phyloP scores from a whole-genome alignment of 106 monocot species.

The Posidonia australis region DNA sequence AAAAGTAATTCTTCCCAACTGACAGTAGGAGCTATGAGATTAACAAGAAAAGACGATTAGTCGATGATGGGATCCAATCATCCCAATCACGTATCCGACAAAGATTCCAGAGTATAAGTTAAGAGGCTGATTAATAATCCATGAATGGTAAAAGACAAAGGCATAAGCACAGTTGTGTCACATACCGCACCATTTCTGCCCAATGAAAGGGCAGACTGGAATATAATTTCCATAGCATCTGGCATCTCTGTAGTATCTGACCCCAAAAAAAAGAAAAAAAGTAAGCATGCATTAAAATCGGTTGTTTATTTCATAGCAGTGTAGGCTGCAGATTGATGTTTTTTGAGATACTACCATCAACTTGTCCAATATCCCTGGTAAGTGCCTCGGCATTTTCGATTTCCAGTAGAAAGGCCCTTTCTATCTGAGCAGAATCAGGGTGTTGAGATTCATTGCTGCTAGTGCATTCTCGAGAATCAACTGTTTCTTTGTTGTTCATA shows the following conservation, averaged over 20 bases:
- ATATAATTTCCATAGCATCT: slow-evolving; percentile 92
- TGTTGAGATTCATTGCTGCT: slow-evolving; percentile 27
- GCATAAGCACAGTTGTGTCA: slow-evolving; percentile 2
- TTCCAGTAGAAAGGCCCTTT: slow-evolving; percentile 68
- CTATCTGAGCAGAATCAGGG: slow-evolving; percentile 39
- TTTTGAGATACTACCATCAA: slow-evolving; percentile 39
- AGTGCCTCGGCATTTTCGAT: slow-evolving; percentile 77
- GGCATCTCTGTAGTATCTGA: slow-evolving; percentile 89
- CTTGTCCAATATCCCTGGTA: slow-evolving; percentile 41
- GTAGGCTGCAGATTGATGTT: background rate
- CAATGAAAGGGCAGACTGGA: slow-evolving; percentile 58
- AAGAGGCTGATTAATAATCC: background rate
- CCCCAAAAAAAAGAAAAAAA: background rate
- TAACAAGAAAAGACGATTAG: background rate
- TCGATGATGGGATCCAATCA: background rate
- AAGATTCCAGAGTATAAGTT: background rate
- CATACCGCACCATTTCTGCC: slow-evolving; percentile 80
- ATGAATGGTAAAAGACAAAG: background rate
- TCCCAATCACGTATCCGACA: background rate
- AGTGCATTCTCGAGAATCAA: slow-evolving; percentile 14
- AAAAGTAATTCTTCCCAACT: background rate
- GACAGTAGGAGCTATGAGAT: too few species aligned
- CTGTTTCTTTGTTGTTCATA: slow-evolving; percentile 7
- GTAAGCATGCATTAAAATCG: background rate
- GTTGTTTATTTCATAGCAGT: background rate